Evolutionary conservation across 2,329 filamentous ascomycete species (phyloP).

Genomic region (Cladosporium sp.): DNA sequence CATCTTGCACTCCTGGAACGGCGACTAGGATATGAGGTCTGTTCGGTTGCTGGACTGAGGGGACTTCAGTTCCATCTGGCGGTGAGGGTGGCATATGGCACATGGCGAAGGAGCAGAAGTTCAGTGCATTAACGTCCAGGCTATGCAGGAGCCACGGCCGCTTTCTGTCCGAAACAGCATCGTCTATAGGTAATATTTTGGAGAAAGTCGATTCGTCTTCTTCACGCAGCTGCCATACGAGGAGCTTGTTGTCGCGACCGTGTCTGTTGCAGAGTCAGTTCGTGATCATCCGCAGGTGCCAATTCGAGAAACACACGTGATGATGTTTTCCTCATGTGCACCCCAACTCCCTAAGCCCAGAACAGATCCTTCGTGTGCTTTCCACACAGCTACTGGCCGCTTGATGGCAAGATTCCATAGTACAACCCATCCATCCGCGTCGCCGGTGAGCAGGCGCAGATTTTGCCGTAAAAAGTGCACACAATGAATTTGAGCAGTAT

Average conservation of each 20-base stretch:
- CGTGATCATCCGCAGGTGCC: background rate
- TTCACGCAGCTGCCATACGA: conserved; percentile 71
- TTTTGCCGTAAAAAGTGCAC: conserved; percentile 70
- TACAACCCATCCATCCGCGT: conserved; percentile 84
- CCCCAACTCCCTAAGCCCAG: conserved; percentile 71
- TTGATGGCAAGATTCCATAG: conserved; percentile 82
- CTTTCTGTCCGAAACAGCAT: conserved; percentile 43
- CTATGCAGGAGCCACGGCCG: conserved; percentile 83
- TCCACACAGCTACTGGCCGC: conserved; percentile 79
- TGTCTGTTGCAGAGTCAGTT: conserved; percentile 54
- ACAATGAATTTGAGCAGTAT: conserved; percentile 74
- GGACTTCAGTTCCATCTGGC: background rate
- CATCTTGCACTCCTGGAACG: conserved; percentile 58
- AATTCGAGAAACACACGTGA: conserved; percentile 67
- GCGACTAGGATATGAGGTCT: conserved; percentile 66
- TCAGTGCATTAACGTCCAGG: conserved; percentile 84
- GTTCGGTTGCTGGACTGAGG: conserved; percentile 19
- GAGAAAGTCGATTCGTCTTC: conserved; percentile 63
- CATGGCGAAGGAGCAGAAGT: conserved; percentile 82
- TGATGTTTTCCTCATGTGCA: conserved; percentile 63
- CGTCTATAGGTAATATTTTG: conserved; percentile 66
- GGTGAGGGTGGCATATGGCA: conserved; percentile 34
- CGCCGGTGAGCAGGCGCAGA: conserved; percentile 74
- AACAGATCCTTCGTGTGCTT: conserved; percentile 72
- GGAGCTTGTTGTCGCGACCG: conserved; percentile 80